phyloP scores from a whole-genome alignment of 257 asterid genomes.

The Solanum etuberosum region DNA sequence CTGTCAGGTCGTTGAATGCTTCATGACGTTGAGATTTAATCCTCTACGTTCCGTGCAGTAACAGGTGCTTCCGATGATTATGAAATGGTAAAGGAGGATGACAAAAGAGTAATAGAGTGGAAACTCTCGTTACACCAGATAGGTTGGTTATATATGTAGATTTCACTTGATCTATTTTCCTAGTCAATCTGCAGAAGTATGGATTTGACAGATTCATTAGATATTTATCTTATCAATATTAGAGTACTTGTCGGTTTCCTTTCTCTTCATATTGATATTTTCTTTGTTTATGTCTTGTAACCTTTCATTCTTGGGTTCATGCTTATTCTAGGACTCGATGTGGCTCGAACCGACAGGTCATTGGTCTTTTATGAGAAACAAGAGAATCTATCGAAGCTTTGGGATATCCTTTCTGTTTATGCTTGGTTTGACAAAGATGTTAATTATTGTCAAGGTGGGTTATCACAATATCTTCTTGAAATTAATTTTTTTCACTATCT shows the following conservation, averaged over 20 bases:
- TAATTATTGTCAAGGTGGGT: slow-evolving; percentile 92
- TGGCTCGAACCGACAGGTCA: slow-evolving; percentile 84
- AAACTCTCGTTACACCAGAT: slow-evolving; percentile 15
- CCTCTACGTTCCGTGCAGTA: background rate
- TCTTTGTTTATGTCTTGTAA: background rate
- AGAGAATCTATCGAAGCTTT: slow-evolving; percentile 72
- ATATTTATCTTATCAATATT: background rate
- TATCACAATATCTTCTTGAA: background rate
- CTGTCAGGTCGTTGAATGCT: background rate
- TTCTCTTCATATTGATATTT: background rate
- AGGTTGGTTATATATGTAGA: background rate
- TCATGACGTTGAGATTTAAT: background rate
- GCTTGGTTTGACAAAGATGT: slow-evolving; percentile 87
- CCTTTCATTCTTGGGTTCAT: background rate
- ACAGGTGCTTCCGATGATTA: slow-evolving; percentile 16
- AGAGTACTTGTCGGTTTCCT: background rate
- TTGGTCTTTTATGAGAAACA: slow-evolving; percentile 69
- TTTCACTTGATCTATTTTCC: background rate
- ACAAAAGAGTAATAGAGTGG: slow-evolving; percentile 66
- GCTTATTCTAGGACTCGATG: slow-evolving; percentile 66
- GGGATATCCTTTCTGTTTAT: slow-evolving; percentile 87
- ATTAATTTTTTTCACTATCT: background rate
- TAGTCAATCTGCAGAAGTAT: background rate
- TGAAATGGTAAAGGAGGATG: slow-evolving; percentile 18
- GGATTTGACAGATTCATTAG: background rate